phyloP scores from a whole-genome alignment of 176 grass and related monocot genomes.

The Zoysia pacifica region DNA sequence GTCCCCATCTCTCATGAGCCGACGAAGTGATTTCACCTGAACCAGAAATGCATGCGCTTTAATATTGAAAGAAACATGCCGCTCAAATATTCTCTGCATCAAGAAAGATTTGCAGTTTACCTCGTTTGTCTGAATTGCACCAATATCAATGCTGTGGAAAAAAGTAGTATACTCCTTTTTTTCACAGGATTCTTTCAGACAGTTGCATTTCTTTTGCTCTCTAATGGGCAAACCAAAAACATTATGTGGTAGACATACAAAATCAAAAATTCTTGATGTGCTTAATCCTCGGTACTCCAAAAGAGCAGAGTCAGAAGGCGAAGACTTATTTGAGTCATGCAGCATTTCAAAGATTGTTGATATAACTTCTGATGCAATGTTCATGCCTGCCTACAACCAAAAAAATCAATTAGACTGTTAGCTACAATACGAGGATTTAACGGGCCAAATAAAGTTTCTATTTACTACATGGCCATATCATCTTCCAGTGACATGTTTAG shows the following conservation, averaged over 20 bases:
- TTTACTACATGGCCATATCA: no score
- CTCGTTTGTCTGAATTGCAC: not conserved
- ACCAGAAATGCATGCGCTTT: not conserved
- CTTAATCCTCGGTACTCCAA: not conserved
- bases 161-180: not conserved
- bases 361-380: constrained; percentile 22
- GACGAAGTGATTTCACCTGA: constrained; percentile 2
- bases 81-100: not conserved
- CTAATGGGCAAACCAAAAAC: constrained; percentile 23
- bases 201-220: constrained; percentile 23
- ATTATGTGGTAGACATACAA: constrained; percentile 24
- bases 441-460: not conserved
- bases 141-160: constrained; percentile 1
- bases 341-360: constrained; percentile 9
- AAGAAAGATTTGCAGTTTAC: not conserved
- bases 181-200: not conserved
- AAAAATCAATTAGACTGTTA: not conserved
- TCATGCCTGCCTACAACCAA: constrained; percentile 2
- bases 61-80: not conserved
- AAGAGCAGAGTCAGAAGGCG: not conserved
- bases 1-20: not conserved
- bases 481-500: not conserved
- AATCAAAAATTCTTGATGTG: not conserved
- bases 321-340: not conserved
- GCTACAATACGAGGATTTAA: not conserved